Conservation (phyloP, 2,329 filamentous ascomycete genomes). For the Aspergillus hortae region DNA sequence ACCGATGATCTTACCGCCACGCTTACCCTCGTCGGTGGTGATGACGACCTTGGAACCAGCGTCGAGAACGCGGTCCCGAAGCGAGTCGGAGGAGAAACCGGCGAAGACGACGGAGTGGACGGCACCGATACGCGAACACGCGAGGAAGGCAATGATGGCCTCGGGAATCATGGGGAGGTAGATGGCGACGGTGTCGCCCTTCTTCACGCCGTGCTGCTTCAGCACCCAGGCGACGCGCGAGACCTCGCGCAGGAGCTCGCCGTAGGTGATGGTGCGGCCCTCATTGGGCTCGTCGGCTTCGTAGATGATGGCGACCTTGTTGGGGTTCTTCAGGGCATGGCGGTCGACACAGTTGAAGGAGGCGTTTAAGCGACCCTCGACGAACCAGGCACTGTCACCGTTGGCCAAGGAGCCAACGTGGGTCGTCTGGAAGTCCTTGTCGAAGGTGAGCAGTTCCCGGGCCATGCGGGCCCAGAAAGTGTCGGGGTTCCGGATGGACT, state of each 20-base stretch:
- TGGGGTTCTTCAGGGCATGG: slow-evolving; percentile 89
- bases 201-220: slow-evolving; percentile 92
- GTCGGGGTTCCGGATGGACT: slow-evolving; percentile 86
- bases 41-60: slow-evolving; percentile 90
- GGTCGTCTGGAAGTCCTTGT: slow-evolving; percentile 87
- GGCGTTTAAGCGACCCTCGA: slow-evolving; percentile 89
- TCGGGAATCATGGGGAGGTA: slow-evolving; percentile 99
- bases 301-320: slow-evolving; percentile 96
- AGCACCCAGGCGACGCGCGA: slow-evolving; percentile 82
- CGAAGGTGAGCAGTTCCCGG: slow-evolving; percentile 86
- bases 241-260: slow-evolving; percentile 88
- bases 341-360: slow-evolving; percentile 97
- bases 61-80: slow-evolving; percentile 91
- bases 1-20: slow-evolving; percentile 92
- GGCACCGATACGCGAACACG: slow-evolving; percentile 87
- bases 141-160: slow-evolving; percentile 84
- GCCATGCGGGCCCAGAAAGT: slow-evolving; percentile 87
- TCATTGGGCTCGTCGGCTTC: slow-evolving; percentile 89
- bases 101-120: slow-evolving; percentile 98
- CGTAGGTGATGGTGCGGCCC: slow-evolving; percentile 86
- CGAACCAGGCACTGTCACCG: slow-evolving; percentile 91
- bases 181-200: slow-evolving; percentile 94
- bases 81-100: slow-evolving; percentile 93
- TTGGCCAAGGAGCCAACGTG: slow-evolving; percentile 69
- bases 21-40: slow-evolving; percentile 95